Base-by-base conservation (phyloP, 768 basidiomycete species). In the Exsudoporus frostii region DNA sequence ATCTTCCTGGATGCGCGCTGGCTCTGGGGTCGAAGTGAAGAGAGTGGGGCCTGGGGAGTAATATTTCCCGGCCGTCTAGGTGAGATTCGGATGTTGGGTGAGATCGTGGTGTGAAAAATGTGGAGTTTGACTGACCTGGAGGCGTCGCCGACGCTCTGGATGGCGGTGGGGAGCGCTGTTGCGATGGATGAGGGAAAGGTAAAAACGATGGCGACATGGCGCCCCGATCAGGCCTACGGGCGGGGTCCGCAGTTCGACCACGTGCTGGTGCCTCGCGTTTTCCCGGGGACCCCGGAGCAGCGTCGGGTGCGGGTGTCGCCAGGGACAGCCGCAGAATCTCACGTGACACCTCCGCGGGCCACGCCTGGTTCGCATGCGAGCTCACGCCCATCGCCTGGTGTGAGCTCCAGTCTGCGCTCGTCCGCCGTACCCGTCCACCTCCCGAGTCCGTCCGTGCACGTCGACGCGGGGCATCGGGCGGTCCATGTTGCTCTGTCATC, bases 281-380 rank as follows among this genome's bases (percentile, higher is more conserved):
- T 15, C 10, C 53, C 17, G 56, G 51, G 48, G 68, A 70, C 68
- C 64, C 69, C 68, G 66, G 48, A 45, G 24, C 5, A 17, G 5
- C 3, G 0, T 54, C 55, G 48, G 59, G 44, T 50, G 53, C 53
- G 27, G 56, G 27, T 11, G 45, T 6, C 7, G 36, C 13, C 55
- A 84, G 61, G 30, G 82, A 77, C 25, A 84, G 64, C 34, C 74
- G 70, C 36, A 85, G 59, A 50, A 85, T 79, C 58, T 82, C 79
- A 53, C 75, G 77, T 39, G 83, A 80, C 19, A 84, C 79, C 50
- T 79, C 74, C 5, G 80, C 80, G 50, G 82, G 80, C 84, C 84
- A 85, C 50, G 74, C 75, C 27, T 70, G 74, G 33, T 73, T 73
- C 38, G 55, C 55, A 17, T 45, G 49, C 2, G 65, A 54, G 43